A percentile compares a stretch with the other conserved stretches of the same genome.
Conservation (phyloP, 192 early-diverging fungal species). For the Rhizophagus prolifer region DNA sequence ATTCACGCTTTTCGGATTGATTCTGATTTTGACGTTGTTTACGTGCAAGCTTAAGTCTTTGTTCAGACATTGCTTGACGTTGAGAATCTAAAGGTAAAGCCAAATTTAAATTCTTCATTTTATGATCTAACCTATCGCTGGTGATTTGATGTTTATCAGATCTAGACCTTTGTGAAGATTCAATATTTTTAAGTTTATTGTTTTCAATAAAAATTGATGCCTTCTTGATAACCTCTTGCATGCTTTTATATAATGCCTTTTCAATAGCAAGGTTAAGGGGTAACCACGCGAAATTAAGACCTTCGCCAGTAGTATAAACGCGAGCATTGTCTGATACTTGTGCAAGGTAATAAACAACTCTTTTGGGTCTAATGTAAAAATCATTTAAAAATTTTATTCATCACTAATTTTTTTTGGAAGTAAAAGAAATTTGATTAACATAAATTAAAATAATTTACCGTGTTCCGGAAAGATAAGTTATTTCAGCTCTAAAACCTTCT, state of each 20-base stretch:
- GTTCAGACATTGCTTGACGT: constrained; percentile 41
- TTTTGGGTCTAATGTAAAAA: constrained; percentile 60
- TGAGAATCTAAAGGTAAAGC: constrained; percentile 48
- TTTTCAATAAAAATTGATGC: constrained; percentile 66
- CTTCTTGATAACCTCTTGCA: constrained; percentile 80
- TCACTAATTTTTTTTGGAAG: too few species aligned
- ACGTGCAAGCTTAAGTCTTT: constrained; percentile 29
- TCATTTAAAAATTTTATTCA: not conserved
- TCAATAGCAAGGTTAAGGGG: constrained; percentile 62
- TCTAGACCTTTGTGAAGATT: constrained; percentile 41
- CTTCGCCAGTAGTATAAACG: constrained; percentile 62
- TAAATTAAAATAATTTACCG: constrained; percentile 38
- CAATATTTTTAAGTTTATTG: constrained; percentile 39
- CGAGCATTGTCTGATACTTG: constrained; percentile 60
- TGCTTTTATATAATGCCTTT: constrained; percentile 70
- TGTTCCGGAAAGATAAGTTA: constrained; percentile 80
- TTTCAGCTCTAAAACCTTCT: constrained; percentile 70
- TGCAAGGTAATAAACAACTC: constrained; percentile 79
- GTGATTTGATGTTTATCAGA: constrained; percentile 41
- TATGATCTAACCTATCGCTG: constrained; percentile 43
- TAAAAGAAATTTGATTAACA: not conserved
- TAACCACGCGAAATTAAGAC: constrained; percentile 75
- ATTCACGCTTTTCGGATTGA: constrained; percentile 35
- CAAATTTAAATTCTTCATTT: constrained; percentile 50
- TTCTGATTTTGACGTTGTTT: constrained; percentile 33